Percentiles rank a stretch among this genome's conserved stretches.
phyloP scores from a whole-genome alignment of 345 rosid species.

The Eucalyptus pumila region DNA sequence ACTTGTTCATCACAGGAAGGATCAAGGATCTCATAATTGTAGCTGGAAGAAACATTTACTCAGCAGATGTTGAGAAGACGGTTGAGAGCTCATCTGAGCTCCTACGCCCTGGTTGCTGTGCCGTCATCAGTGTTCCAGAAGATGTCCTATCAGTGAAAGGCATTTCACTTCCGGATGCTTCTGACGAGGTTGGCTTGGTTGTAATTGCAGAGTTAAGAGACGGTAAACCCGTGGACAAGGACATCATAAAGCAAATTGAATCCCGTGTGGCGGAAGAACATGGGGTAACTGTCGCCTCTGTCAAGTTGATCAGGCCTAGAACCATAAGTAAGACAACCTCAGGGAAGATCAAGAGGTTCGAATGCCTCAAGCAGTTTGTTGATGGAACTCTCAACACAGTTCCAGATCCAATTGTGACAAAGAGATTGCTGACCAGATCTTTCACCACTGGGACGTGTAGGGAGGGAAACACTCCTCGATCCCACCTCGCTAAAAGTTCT shows the following conservation, averaged over 20 bases:
- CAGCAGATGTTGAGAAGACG: conserved; percentile 61
- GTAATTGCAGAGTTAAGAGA: conserved; percentile 63
- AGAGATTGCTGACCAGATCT: conserved; percentile 18
- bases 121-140: conserved; percentile 60
- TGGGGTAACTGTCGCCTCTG: conserved; percentile 34
- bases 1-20: conserved; percentile 57
- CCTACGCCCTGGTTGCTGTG: conserved; percentile 61
- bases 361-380: conserved; percentile 44
- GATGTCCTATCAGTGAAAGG: conserved; percentile 50
- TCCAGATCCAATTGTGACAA: conserved; percentile 23
- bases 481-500: conserved; percentile 7
- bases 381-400: conserved; percentile 35
- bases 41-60: conserved; percentile 61
- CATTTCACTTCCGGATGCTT: conserved; percentile 33
- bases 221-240: conserved; percentile 24
- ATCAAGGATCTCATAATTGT: conserved; percentile 67
- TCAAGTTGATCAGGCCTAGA: conserved; percentile 47
- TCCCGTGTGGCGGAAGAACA: conserved; percentile 48
- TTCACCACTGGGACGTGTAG: conserved; percentile 36
- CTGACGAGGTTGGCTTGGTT: conserved; percentile 56
- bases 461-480: conserved; percentile 32
- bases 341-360: conserved; percentile 69
- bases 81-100: conserved; percentile 46
- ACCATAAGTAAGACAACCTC: conserved; percentile 60
- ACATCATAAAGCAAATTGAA: conserved; percentile 22